These are phyloP conservation scores for Phytophthora lateralis DNA, from an alignment of 352 stramenopile species.

Conservation along the genomic window DNA sequence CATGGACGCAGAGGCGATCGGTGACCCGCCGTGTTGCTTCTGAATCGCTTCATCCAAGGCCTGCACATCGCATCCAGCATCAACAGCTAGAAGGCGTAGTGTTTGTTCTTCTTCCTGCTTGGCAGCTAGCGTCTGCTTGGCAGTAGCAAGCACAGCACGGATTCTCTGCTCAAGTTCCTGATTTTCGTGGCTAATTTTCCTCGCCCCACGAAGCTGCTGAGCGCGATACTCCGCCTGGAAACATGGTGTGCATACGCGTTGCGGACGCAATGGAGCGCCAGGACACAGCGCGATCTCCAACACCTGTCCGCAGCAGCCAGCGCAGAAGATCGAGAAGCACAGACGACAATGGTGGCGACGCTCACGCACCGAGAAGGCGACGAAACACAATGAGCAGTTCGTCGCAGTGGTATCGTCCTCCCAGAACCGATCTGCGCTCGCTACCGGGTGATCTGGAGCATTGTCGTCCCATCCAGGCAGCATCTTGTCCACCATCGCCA, in stretches of 20 bases:
- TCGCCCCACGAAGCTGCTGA: constrained; percentile 54
- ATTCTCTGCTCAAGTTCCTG: constrained; percentile 64
- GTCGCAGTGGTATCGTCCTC: constrained; percentile 49
- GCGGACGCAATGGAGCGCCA: constrained; percentile 54
- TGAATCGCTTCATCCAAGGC: constrained; percentile 56
- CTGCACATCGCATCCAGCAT: constrained; percentile 52
- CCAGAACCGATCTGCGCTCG: constrained; percentile 64
- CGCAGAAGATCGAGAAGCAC: constrained; percentile 78
- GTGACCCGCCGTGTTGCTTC: constrained; percentile 44
- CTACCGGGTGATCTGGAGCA: constrained; percentile 54
- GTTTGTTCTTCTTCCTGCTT: constrained; percentile 52
- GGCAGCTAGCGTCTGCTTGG: constrained; percentile 35
- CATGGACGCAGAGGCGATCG: constrained; percentile 32
- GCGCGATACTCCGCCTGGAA: constrained; percentile 56
- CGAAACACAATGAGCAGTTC: constrained; percentile 56
- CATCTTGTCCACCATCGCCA: constrained; percentile 61
- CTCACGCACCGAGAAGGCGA: constrained; percentile 42
- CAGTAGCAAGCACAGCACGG: constrained; percentile 43
- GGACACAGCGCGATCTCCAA: constrained; percentile 68
- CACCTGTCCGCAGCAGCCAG: constrained; percentile 46
- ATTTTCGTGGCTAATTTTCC: constrained; percentile 61
- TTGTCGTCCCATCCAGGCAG: constrained; percentile 67
- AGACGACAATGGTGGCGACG: constrained; percentile 77
- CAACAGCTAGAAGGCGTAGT: constrained; percentile 46
- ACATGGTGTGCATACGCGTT: constrained; percentile 66